Conservation (phyloP, 805 yeast species). For the Candida easanensis region DNA sequence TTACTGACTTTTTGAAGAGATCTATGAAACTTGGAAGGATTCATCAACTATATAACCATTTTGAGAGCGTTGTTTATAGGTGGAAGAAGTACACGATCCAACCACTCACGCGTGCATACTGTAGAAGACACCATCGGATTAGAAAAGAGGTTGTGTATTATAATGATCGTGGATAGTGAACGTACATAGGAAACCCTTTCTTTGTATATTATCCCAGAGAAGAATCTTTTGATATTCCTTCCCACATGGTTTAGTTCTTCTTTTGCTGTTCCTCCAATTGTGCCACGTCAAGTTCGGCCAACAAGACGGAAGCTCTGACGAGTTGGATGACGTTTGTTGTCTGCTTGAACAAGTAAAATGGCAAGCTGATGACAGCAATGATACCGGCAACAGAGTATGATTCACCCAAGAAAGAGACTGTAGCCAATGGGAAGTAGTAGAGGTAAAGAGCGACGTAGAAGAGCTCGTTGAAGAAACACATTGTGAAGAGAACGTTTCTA, state of each 20-base stretch:
- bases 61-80: too few relatives aligned
- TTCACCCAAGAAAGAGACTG: conserved; percentile 29
- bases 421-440: conserved; percentile 48
- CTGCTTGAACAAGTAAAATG: conserved; percentile 91
- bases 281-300: conserved; percentile 69
- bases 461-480: conserved; percentile 91
- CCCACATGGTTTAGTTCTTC: background rate
- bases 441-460: conserved; percentile 89
- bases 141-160: too few relatives aligned
- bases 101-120: too few relatives aligned
- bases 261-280: conserved; percentile 29
- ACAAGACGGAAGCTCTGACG: conserved; percentile 74
- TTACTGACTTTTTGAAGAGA: background rate
- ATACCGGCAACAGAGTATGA: conserved; percentile 59
- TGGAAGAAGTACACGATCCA: too few relatives aligned
- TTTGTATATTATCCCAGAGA: background rate
- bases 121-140: too few relatives aligned
- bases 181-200: too few relatives aligned
- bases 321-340: conserved; percentile 85
- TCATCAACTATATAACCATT: conserved; percentile 1
- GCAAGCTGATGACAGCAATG: conserved; percentile 60
- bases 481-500: conserved; percentile 75
- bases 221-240: too few relatives aligned
- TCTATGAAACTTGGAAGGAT: background rate
- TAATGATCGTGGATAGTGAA: too few relatives aligned